These are phyloP conservation scores for Takakia lepidozioides DNA, from an alignment of 225 moss, liverwort and hornwort species.

Conservation along the genomic window DNA sequence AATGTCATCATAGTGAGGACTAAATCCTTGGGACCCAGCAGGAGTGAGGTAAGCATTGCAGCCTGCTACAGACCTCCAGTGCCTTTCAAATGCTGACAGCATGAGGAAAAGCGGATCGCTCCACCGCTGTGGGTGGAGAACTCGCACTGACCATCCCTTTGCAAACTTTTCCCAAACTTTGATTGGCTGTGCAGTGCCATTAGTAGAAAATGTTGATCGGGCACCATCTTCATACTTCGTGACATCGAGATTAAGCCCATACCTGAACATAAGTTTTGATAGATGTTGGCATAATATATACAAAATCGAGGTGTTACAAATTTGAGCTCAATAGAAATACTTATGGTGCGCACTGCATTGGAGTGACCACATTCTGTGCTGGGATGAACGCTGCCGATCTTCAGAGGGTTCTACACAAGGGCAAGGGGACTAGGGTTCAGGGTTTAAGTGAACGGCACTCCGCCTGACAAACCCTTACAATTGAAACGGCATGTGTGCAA, in stretches of 20 bases:
- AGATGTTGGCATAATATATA: too few relatives aligned
- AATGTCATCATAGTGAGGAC: conserved; percentile 94
- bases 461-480: too few relatives aligned
- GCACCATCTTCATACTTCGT: conserved; percentile 91
- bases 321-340: too few relatives aligned
- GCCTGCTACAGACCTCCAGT: conserved; percentile 84
- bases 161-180: conserved; percentile 83
- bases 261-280: too few relatives aligned
- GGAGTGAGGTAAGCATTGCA: conserved; percentile 98
- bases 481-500: too few relatives aligned
- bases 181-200: conserved; percentile 47
- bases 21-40: conserved; percentile 83
- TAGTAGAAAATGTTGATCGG: conserved; percentile 76
- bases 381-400: too few relatives aligned
- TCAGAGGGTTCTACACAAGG: too few relatives aligned
- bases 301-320: too few relatives aligned
- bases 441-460: too few relatives aligned
- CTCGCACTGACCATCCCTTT: conserved; percentile 90
- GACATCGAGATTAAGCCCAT: conserved; percentile 82
- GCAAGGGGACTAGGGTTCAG: too few relatives aligned
- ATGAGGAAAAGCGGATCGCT: conserved; percentile 69
- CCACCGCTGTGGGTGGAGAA: conserved; percentile 93
- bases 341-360: too few relatives aligned
- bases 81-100: conserved; percentile 89
- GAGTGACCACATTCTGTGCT: too few relatives aligned